Percentiles rank a stretch among this genome's conserved stretches.
phyloP scores from a whole-genome alignment of 805 yeast genomes.

The Candida suzukii region DNA sequence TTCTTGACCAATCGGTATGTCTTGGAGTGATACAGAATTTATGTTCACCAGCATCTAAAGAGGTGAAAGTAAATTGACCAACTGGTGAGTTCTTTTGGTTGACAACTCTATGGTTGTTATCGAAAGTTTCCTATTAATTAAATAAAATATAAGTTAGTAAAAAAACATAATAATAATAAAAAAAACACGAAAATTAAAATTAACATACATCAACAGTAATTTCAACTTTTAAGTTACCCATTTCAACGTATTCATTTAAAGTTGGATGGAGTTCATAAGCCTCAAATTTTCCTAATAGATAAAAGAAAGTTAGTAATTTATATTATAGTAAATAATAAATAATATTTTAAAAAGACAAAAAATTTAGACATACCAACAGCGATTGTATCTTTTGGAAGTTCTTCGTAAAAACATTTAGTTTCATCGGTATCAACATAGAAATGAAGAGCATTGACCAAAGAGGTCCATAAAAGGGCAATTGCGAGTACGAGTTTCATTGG shows the following conservation, averaged over 20 bases:
- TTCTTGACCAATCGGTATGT: conserved; percentile 37
- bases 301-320: background rate
- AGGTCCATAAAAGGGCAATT: conserved; percentile 9
- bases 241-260: conserved; percentile 40
- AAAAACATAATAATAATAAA: background rate
- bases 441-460: conserved; percentile 47
- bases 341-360: no score
- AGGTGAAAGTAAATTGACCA: conserved; percentile 70
- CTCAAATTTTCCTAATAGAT: conserved; percentile 39
- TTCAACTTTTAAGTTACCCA: conserved; percentile 51
- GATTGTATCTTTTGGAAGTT: conserved; percentile 67
- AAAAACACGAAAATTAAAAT: background rate
- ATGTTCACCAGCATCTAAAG: conserved; percentile 73
- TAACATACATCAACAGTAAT: conserved; percentile 57
- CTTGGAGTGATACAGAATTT: conserved; percentile 61
- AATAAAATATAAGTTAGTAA: background rate
- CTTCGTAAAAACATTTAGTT: conserved; percentile 78
- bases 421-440: conserved; percentile 74
- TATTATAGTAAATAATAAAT: no score
- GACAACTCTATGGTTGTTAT: conserved; percentile 69
- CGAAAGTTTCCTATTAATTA: conserved; percentile 51
- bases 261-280: conserved; percentile 53
- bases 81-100: conserved; percentile 57
- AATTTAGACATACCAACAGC: conserved; percentile 50
- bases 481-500: conserved; percentile 5